A percentile compares a stretch with the other conserved stretches of the same genome.
phyloP scores from a whole-genome alignment of 148 eudicot genomes.

The Cornus florida region DNA sequence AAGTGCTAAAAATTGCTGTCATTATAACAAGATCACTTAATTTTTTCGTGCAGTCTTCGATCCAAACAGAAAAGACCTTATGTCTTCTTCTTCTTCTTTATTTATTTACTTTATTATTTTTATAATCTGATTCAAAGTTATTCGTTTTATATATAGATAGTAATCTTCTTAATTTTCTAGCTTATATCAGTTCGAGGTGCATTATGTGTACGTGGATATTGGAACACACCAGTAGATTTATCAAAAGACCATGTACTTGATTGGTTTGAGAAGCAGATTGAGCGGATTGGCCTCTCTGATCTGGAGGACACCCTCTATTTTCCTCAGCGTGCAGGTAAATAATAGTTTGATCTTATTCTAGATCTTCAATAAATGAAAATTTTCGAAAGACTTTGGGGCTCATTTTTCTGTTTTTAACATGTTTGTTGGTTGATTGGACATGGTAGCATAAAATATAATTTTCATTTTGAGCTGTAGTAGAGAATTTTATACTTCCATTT shows the following conservation, averaged over 20 bases:
- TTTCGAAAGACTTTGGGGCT: no score
- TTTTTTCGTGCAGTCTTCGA: neutral
- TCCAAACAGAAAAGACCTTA: neutral
- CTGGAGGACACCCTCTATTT: slow-evolving; percentile 69
- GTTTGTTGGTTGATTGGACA: neutral
- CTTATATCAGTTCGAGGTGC: slow-evolving; percentile 66
- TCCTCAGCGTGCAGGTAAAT: slow-evolving; percentile 63
- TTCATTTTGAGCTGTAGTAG: neutral
- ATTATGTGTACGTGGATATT: slow-evolving; percentile 88
- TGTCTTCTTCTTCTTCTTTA: neutral
- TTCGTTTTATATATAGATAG: neutral
- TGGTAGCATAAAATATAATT: neutral
- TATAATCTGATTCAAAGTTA: neutral
- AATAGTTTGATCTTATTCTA: neutral
- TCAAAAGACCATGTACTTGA: slow-evolving; percentile 42
- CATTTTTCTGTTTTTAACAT: no score
- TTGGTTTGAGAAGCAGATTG: slow-evolving; percentile 65
- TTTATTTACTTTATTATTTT: no score
- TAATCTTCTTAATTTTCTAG: slow-evolving; percentile 37
- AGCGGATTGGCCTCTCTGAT: slow-evolving; percentile 54
- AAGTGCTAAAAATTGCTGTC: neutral
- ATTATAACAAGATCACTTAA: neutral
- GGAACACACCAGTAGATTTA: slow-evolving; percentile 64
- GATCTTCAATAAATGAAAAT: neutral
- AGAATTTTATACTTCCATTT: neutral